phyloP scores from a whole-genome alignment of 257 asterid genomes.

The Solanum ossicruentum region DNA sequence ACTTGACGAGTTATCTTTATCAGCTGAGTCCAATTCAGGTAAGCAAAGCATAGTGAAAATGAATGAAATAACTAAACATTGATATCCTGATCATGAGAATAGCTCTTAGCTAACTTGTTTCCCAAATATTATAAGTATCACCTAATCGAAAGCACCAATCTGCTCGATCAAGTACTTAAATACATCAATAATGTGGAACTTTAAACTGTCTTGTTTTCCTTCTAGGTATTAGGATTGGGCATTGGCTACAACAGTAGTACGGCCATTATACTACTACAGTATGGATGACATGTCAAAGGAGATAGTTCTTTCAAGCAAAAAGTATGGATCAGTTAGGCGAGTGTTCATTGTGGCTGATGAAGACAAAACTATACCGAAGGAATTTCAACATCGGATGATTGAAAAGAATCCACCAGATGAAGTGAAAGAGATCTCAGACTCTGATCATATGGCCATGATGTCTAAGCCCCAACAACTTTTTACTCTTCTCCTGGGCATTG shows the following conservation, averaged over 20 bases:
- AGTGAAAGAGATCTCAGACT: conserved; percentile 11
- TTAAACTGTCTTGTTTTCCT: background rate
- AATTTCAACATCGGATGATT: conserved; percentile 20
- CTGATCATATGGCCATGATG: conserved; percentile 34
- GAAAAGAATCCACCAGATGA: conserved; percentile 16
- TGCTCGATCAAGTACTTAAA: background rate
- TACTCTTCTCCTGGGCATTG: background rate
- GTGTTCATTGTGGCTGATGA: background rate
- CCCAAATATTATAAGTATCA: background rate
- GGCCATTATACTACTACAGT: conserved; percentile 3
- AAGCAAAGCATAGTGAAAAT: background rate
- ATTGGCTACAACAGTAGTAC: conserved; percentile 7
- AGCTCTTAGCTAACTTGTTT: background rate
- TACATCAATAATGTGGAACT: background rate
- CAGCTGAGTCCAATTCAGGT: conserved; percentile 19
- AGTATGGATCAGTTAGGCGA: conserved; percentile 12
- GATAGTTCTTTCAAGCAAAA: background rate
- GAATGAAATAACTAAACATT: background rate
- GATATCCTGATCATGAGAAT: background rate
- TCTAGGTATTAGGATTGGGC: conserved; percentile 11
- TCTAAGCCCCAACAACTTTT: conserved; percentile 11
- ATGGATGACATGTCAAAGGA: conserved; percentile 1
- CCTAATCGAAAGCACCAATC: background rate
- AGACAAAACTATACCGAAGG: background rate
- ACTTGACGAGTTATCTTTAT: conserved; percentile 1